These are phyloP conservation scores for Solanum paucissectum DNA, from an alignment of 257 asterid genomes.

Conservation along the genomic window DNA sequence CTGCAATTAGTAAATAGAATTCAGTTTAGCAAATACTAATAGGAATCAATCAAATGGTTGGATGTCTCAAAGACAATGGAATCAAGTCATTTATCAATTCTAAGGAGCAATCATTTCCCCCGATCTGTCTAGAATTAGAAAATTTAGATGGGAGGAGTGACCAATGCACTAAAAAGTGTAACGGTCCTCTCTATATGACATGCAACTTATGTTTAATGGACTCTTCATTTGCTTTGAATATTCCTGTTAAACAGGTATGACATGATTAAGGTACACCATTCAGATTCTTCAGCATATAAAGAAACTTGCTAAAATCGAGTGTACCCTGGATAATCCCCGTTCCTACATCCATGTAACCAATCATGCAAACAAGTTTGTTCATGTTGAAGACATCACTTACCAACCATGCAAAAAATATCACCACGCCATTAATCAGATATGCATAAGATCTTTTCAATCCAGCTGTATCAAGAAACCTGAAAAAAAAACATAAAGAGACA, in stretches of 20 bases:
- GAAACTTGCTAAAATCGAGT: background rate
- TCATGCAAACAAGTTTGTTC: background rate
- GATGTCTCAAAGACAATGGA: background rate
- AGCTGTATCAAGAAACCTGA: slow-evolving; percentile 82
- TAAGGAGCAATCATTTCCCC: background rate
- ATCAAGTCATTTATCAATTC: background rate
- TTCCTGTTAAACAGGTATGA: background rate
- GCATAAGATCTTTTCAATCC: slow-evolving; percentile 80
- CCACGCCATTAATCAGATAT: slow-evolving; percentile 66
- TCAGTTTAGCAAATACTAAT: background rate
- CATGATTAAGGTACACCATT: background rate
- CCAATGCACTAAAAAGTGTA: background rate
- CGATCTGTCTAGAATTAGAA: background rate
- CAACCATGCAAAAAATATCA: slow-evolving; percentile 85
- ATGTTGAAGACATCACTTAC: slow-evolving; percentile 26
- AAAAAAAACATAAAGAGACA: slow-evolving; percentile 9
- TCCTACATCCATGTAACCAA: background rate
- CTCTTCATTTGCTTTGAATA: background rate
- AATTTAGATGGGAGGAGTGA: background rate
- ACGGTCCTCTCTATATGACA: background rate
- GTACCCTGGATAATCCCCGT: background rate
- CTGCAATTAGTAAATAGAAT: slow-evolving; percentile 44
- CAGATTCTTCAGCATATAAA: background rate
- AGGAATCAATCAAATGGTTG: background rate
- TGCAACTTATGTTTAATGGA: background rate